Evolutionary conservation across 2,329 filamentous ascomycete genomes (phyloP).

Genomic region (Scorias spongiosa): DNA sequence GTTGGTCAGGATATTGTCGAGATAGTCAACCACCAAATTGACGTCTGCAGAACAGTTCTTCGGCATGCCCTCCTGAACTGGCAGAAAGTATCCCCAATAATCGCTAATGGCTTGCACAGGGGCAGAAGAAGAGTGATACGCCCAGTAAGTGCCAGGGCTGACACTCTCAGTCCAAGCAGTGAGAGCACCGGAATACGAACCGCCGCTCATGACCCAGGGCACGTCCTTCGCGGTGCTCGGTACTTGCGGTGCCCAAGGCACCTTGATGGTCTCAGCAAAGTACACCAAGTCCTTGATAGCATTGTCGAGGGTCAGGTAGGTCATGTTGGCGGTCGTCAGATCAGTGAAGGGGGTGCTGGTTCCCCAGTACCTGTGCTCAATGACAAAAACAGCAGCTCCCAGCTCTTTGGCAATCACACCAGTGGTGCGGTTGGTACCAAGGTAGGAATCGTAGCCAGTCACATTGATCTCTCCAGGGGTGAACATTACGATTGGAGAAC

Average conservation of each 20-base stretch:
- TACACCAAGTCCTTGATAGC: constrained; percentile 38
- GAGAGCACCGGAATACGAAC: constrained; percentile 42
- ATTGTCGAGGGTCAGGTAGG: constrained; percentile 39
- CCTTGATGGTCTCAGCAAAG: constrained; percentile 37
- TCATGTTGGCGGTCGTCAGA: constrained; percentile 38
- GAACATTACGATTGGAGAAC: constrained; percentile 32
- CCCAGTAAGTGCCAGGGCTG: constrained; percentile 43
- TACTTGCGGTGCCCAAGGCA: constrained; percentile 37
- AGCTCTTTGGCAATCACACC: constrained; percentile 38
- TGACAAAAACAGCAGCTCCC: constrained; percentile 37
- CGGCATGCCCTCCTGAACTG: constrained; percentile 43
- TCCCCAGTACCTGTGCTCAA: constrained; percentile 48
- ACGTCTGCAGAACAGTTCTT: constrained; percentile 42
- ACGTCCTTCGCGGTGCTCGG: constrained; percentile 36
- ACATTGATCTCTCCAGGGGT: constrained; percentile 37
- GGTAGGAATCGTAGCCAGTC: constrained; percentile 32
- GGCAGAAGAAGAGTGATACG: constrained; percentile 42
- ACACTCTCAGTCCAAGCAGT: constrained; percentile 40
- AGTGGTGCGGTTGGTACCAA: constrained; percentile 35
- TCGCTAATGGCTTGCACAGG: constrained; percentile 41
- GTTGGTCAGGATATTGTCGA: constrained; percentile 22
- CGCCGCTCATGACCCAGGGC: constrained; percentile 43
- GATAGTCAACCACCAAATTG: constrained; percentile 35
- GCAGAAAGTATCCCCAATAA: constrained; percentile 44
- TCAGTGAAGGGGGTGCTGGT: constrained; percentile 37